Conservation (phyloP, 2,329 filamentous ascomycete genomes). For the Monosporascus sp. region DNA sequence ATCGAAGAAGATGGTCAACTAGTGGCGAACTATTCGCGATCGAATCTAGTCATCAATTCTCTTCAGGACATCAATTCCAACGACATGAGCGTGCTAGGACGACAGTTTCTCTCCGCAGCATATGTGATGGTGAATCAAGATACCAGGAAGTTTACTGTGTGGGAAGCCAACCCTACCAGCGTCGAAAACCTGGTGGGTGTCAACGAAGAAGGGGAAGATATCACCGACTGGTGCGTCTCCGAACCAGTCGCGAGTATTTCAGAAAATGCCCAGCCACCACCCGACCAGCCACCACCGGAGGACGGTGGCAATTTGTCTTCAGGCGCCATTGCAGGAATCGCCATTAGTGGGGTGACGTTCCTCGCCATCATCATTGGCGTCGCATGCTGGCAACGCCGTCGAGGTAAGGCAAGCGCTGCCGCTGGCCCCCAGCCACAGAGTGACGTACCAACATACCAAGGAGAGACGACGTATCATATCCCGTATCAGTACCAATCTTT, state of each 20-base stretch:
- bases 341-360: not conserved
- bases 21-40: slow-evolving; percentile 9
- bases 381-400: not conserved
- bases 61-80: slow-evolving; percentile 17
- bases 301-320: not conserved
- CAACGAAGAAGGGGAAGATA: slow-evolving; percentile 1
- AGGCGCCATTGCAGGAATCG: not conserved
- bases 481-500: not conserved
- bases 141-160: slow-evolving; percentile 16
- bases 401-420: not conserved
- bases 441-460: not conserved
- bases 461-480: not conserved
- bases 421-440: not conserved
- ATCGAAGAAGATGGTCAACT: slow-evolving; percentile 15
- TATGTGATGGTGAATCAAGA: slow-evolving; percentile 28
- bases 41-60: slow-evolving; percentile 20
- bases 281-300: not conserved
- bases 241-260: not conserved
- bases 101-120: slow-evolving; percentile 24
- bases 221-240: not conserved
- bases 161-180: slow-evolving; percentile 9
- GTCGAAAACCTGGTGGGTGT: slow-evolving; percentile 6
- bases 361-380: not conserved
- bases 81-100: slow-evolving; percentile 20
- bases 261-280: not conserved